These are phyloP conservation scores for Carex arenaria DNA, from an alignment of 202 grass and related monocot species.

Conservation along the genomic window DNA sequence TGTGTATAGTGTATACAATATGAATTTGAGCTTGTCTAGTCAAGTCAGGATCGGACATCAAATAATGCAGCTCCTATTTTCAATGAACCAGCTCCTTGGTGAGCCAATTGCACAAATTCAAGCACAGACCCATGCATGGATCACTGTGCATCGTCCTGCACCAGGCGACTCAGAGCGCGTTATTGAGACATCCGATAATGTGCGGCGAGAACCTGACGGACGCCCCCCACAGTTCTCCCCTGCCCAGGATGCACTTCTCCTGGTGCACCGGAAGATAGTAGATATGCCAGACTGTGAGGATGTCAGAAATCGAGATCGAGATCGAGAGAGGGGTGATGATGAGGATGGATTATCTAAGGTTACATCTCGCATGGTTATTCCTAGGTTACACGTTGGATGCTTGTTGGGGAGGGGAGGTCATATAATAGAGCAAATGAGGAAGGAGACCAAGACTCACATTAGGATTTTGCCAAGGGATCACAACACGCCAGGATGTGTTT, in stretches of 20 bases:
- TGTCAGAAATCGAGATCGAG: conserved; percentile 11
- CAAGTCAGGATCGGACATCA: not conserved
- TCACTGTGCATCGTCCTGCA: conserved; percentile 54
- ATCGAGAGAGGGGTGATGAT: conserved; percentile 33
- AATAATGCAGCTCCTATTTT: not conserved
- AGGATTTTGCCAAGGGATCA: conserved; percentile 86
- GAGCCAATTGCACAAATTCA: conserved; percentile 31
- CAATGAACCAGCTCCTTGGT: not conserved
- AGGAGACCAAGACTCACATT: conserved; percentile 93
- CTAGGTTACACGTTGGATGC: conserved; percentile 74
- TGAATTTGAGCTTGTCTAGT: not conserved
- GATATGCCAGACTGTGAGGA: conserved; percentile 57
- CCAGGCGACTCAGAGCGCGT: conserved; percentile 58
- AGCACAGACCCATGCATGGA: conserved; percentile 65
- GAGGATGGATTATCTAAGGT: conserved; percentile 66
- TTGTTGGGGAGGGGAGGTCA: conserved; percentile 84
- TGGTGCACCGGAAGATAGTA: conserved; percentile 79
- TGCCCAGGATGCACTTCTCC: conserved; percentile 71
- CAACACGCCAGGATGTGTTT: conserved; percentile 68
- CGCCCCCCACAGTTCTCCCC: conserved; percentile 82
- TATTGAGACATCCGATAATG: conserved; percentile 71
- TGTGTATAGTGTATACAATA: not conserved
- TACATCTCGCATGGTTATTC: conserved; percentile 73
- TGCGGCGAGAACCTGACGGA: conserved; percentile 48
- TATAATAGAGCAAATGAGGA: conserved; percentile 98